Evolutionary conservation across 2,329 filamentous ascomycete genomes (phyloP), one percentile per base, ranked within the genome.

Genomic region (Hymenoscyphus linearis): DNA sequence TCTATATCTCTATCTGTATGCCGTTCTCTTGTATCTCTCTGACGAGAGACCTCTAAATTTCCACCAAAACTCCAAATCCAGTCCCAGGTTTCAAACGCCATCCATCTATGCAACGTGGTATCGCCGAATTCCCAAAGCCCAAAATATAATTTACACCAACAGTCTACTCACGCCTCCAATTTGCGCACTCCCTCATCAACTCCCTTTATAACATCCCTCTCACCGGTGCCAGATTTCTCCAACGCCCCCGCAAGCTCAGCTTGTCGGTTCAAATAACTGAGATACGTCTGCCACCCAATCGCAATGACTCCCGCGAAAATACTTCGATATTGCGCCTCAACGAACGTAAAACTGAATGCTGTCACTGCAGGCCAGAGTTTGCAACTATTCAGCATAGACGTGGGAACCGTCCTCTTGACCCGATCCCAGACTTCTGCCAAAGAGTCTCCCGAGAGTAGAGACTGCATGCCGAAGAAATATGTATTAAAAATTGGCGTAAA

Each of bases 241-340:
- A 64, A 70, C 44, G 69, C 71, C 63, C 71, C 77, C 67, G 80
- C 77, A 55, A 78, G 78, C 73, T 91, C 90, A 1, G 90, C 90
- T 64, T 79, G 78, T 69, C 88, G 82, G 70, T 96, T 96, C 70
- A 96, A 75, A 74, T 86, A 89, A 67, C 87, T 90, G 68, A 97
- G 72, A 79, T 96, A 97, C 0, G 91, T 92, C 81, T 96, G 93
- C 93, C 93, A 97, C 0, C 89, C 90, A 57, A 96, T 88, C 1
- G 91, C 90, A 66, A 96, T 82, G 6, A 88, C 77, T 1, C 90
- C 91, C 0, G 88, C 85, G 68, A 96, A 95, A 16, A 96, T 82
- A 68, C 86, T 90, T 57, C 93, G 80, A 74, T 91, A 93, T 71
- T 93, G 86, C 55, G 91, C 79, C 27, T 87, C 85, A 4, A 97